Percentiles rank a stretch among this genome's conserved stretches.
These are phyloP conservation scores for Buddleja alternifolia DNA, from an alignment of 257 asterid genomes.

Conservation along the genomic window DNA sequence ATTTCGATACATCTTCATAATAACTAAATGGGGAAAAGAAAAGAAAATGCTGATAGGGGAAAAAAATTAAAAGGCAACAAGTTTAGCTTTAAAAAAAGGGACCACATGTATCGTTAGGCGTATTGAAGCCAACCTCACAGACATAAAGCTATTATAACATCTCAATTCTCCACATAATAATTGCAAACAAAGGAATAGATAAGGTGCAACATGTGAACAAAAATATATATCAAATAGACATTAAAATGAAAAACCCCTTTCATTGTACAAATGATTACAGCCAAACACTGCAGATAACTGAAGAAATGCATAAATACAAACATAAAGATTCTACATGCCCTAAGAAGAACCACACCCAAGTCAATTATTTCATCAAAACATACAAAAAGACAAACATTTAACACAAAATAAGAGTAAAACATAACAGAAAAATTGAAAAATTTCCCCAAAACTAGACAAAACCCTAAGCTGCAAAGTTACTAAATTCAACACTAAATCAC, in stretches of 20 bases:
- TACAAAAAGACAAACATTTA: background rate
- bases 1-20: background rate
- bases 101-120: no score
- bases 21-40: background rate
- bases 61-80: no score
- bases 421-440: no score
- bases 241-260: background rate
- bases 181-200: background rate
- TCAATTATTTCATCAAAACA: background rate
- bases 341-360: constrained; percentile 28
- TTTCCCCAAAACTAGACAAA: constrained; percentile 22
- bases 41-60: background rate
- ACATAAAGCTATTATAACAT: constrained; percentile 17
- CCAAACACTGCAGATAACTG: background rate
- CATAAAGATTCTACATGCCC: constrained; percentile 28
- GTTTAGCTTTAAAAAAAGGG: no score
- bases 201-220: background rate
- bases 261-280: background rate
- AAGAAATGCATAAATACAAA: background rate
- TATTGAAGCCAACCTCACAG: background rate
- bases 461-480: constrained; percentile 47
- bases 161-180: background rate
- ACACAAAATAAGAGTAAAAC: background rate
- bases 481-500: background rate
- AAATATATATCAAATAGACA: background rate